These are phyloP conservation scores for Hansfordia pulvinata DNA, from an alignment of 2,329 filamentous ascomycete genomes.

Conservation along the genomic window DNA sequence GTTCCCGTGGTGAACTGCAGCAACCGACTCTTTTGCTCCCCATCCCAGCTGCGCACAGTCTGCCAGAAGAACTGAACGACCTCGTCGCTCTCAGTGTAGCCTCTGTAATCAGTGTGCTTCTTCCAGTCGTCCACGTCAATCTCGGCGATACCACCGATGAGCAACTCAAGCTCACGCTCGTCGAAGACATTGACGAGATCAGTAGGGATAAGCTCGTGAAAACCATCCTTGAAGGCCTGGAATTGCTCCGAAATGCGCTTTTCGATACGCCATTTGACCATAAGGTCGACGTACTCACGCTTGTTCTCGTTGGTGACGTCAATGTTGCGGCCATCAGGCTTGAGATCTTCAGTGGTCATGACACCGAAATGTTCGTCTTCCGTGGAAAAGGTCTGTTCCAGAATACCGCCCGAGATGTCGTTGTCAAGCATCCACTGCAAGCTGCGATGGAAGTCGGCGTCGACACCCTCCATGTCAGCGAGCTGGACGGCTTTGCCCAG, in stretches of 20 bases:
- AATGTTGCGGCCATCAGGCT: constrained; percentile 78
- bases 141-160: constrained; percentile 98
- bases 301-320: constrained; percentile 98
- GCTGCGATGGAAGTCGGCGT: constrained; percentile 93
- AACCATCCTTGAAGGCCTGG: constrained; percentile 92
- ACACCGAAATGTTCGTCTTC: constrained; percentile 97
- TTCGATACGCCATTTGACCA: constrained; percentile 98
- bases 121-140: constrained; percentile 99
- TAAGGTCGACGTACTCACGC: constrained; percentile 94
- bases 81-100: constrained; percentile 94
- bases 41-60: constrained; percentile 91
- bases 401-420: constrained; percentile 79
- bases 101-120: constrained; percentile 98
- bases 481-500: constrained; percentile 82
- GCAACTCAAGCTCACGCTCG: constrained; percentile 86
- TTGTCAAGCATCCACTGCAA: constrained; percentile 97
- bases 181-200: constrained; percentile 98
- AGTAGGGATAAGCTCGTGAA: constrained; percentile 92
- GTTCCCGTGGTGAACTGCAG: constrained; percentile 96
- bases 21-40: constrained; percentile 92
- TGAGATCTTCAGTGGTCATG: constrained; percentile 85
- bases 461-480: constrained; percentile 97
- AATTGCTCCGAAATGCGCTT: constrained; percentile 98
- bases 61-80: constrained; percentile 99
- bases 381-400: constrained; percentile 92